Conservation (phyloP, 139 green algal species). For the Haematococcus lacustris region DNA sequence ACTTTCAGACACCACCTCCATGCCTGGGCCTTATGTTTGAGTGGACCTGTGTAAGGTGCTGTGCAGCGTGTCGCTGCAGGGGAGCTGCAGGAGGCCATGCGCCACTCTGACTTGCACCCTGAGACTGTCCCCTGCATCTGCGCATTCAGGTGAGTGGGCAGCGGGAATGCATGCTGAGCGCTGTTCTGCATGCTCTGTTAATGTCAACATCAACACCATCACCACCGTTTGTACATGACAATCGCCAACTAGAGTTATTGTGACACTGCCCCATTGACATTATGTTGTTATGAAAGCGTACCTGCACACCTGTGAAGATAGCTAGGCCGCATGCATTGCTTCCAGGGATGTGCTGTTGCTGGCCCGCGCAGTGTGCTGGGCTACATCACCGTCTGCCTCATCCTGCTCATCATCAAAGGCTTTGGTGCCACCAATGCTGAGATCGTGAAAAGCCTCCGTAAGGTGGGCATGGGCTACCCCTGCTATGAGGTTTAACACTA, state of each 20-base stretch:
- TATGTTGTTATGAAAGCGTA: no score
- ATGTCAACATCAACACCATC: background rate
- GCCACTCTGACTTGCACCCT: constrained; percentile 30
- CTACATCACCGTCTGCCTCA: constrained; percentile 51
- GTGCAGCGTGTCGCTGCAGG: constrained; percentile 18
- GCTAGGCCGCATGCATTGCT: no score
- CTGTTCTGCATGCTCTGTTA: background rate
- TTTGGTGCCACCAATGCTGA: constrained; percentile 57
- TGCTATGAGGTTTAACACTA: background rate
- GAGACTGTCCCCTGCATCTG: constrained; percentile 39
- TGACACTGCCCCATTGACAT: no score
- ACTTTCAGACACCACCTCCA: no score
- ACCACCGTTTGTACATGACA: background rate
- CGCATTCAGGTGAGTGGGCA: constrained; percentile 17
- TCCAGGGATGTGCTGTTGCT: background rate
- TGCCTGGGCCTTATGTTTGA: no score
- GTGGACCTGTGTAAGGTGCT: no score
- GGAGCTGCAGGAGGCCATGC: constrained; percentile 27
- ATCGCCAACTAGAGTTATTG: no score
- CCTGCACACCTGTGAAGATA: no score
- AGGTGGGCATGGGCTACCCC: constrained; percentile 42
- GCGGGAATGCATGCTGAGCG: background rate
- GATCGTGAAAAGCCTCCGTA: constrained; percentile 56
- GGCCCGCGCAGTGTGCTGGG: constrained; percentile 37
- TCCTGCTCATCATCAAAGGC: constrained; percentile 56